phyloP scores from a whole-genome alignment of 148 eudicot species.

The Fagopyrum tataricum region DNA sequence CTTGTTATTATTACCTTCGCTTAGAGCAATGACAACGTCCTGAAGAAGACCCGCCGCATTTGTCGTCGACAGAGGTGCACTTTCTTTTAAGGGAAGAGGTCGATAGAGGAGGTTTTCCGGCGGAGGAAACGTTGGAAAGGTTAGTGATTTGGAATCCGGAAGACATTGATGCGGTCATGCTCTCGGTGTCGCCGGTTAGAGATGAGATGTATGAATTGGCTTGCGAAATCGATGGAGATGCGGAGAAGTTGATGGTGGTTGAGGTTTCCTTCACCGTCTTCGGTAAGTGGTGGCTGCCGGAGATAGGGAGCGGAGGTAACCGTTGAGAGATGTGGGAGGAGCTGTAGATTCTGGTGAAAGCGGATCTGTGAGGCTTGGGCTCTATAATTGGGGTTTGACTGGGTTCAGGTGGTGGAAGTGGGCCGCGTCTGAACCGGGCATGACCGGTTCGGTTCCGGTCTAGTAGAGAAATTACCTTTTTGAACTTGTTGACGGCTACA shows the following conservation, averaged over 20 bases:
- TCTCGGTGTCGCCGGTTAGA: slow-evolving; percentile 43
- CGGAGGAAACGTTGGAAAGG: slow-evolving; percentile 45
- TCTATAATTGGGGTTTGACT: neutral
- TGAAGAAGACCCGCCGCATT: slow-evolving; percentile 34
- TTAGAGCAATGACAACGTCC: slow-evolving; percentile 61
- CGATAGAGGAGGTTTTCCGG: slow-evolving; percentile 35
- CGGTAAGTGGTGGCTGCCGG: neutral
- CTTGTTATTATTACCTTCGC: slow-evolving; percentile 35
- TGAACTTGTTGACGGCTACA: slow-evolving; percentile 56
- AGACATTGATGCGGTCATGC: slow-evolving; percentile 43
- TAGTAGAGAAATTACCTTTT: slow-evolving; percentile 47
- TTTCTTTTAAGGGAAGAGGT: slow-evolving; percentile 49
- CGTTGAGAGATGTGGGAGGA: slow-evolving; percentile 29
- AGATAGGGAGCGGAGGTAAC: neutral
- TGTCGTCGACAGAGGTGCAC: slow-evolving; percentile 42
- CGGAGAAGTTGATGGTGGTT: slow-evolving; percentile 43
- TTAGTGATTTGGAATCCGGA: slow-evolving; percentile 66
- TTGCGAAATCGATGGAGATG: slow-evolving; percentile 13
- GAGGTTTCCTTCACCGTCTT: slow-evolving; percentile 24
- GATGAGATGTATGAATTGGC: slow-evolving; percentile 39
- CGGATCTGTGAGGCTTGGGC: slow-evolving; percentile 10
- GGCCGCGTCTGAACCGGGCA: slow-evolving; percentile 68
- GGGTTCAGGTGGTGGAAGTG: slow-evolving; percentile 13
- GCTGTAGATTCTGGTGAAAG: slow-evolving; percentile 23
- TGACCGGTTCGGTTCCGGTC: slow-evolving; percentile 56